Base-by-base conservation (phyloP, 345 rosid species). In the Ceriops zippeliana region DNA sequence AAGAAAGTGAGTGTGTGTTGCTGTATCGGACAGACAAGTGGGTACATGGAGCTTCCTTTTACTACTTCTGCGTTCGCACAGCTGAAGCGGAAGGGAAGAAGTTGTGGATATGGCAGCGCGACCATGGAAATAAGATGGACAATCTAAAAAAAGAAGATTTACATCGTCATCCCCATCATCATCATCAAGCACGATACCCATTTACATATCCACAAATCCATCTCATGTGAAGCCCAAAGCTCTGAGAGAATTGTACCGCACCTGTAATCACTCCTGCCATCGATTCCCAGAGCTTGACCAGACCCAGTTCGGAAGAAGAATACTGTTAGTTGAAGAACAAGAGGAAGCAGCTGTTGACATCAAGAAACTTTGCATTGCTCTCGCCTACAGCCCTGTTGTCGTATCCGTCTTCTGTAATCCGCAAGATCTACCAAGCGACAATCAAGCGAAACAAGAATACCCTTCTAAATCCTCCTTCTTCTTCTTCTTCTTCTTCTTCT, bases 381-480 rank as follows among this genome's bases (percentile, higher is more conserved):
- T 93, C 62, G 80, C 86, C 2, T 85, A 78, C 67, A 90, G 95
- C 71, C 79, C 78, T 34, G 75, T 80, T 64, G 72, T 88, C 22
- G 90, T 93, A 71, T 93, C 96, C 38, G 88, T 90, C n/a, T 91
- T 89, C 75, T 81, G 85, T 75, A 85, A 82, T 59, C 69, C 79
- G 56, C 77, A 49, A 60, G 77, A 84, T 58, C 57, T 61, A 2
- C 61, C 1, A 7, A 63, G 27, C 34, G 64, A 70, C 5, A 21
- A 5, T 42, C 66, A 66, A 26, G 32, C 62, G 26, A 54, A 30
- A 17, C 67, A 73, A 67, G 47, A 66, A 69, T 59, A 73, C 54
- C 52, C 19, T 26, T 54, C 26, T 54, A 2, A 9, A n/a, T n/a
- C n/a, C n/a, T n/a, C n/a, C n/a, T 38, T 4, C 19, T 42, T 15